phyloP scores from a whole-genome alignment of 2,329 filamentous ascomycete genomes.

The Sarocladiaceae sp. region DNA sequence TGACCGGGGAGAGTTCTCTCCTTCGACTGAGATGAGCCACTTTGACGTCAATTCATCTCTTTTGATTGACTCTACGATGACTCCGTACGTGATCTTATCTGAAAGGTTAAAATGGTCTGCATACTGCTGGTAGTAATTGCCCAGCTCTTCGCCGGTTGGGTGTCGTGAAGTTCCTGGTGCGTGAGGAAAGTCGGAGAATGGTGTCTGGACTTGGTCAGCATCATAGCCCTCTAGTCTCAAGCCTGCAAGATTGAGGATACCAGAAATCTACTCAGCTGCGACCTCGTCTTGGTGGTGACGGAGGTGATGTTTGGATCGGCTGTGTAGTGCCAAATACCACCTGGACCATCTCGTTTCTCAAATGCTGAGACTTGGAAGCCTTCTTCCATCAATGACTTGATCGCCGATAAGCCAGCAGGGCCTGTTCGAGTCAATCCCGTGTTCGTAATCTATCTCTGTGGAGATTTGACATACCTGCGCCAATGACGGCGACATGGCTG shows the following conservation, averaged over 20 bases:
- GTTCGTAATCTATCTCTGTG: background rate
- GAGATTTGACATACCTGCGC: conserved; percentile 13
- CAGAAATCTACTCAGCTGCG: conserved; percentile 21
- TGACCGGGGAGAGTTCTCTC: conserved; percentile 11
- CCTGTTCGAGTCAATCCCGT: conserved; percentile 11
- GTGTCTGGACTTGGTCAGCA: conserved; percentile 10
- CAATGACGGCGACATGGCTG: conserved; percentile 17
- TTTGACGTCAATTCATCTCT: conserved; percentile 11
- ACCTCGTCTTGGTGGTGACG: conserved; percentile 14
- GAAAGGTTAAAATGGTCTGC: conserved; percentile 16
- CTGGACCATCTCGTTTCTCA: conserved; percentile 18
- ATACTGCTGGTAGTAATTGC: conserved; percentile 19
- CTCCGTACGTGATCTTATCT: conserved; percentile 16
- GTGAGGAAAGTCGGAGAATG: conserved; percentile 20
- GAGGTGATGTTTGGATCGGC: conserved; percentile 19
- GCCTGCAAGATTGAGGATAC: conserved; percentile 12
- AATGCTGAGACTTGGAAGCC: conserved; percentile 20
- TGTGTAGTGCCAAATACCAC: conserved; percentile 19
- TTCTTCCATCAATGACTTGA: conserved; percentile 20
- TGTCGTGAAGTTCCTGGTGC: conserved; percentile 18
- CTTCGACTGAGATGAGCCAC: conserved; percentile 17
- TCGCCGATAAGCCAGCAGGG: conserved; percentile 17
- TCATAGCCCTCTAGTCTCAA: background rate
- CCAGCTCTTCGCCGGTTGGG: conserved; percentile 13
- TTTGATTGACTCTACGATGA: conserved; percentile 11